Evolutionary conservation across 1,139 yeast species (phyloP), one percentile per base, ranked within the genome.

Genomic region (Pneumocystis jirovecii): DNA sequence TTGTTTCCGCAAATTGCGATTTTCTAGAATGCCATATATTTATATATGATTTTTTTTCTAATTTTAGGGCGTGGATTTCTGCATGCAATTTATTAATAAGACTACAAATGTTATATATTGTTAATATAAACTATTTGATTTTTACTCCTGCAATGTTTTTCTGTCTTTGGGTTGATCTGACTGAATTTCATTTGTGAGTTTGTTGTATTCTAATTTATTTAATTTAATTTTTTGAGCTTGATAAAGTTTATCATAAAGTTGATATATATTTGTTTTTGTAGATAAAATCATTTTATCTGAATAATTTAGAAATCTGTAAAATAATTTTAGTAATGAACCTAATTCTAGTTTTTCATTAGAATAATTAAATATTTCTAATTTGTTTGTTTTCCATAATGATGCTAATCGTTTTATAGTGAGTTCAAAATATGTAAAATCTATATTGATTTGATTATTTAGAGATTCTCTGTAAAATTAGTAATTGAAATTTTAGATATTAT

Each of bases 11-110:
- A 60, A 73, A 73, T 63, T 70, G 70, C 29, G 66, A 70, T 40
- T 70, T 66, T 6, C 75, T 68, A 17, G 68, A 68, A 19, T 68
- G 66, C 75, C 76, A 72, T 19, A 66, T 66, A 31, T 65, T 65
- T 44, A 70, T 69, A 62, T 69, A 69, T 61, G 64, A 66, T 15
- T 66, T 68, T 64, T 66, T 68, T 62, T 70, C 72, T 17, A 65
- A 65, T 64, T 72, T 72, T 60, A 75, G 68, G 50, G 70, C 74
- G 8, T 64, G 67, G 37, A 74, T 73, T 61, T 74, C 76, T 29
- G 69, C 68, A 37, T 66, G 67, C 19, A 74, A 68, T 10, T 69
- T 63, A 17, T 68, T 70, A 56, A 71, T 71, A 4, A 60, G 61
- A 60, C 45, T 60, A 42, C 10, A 39, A 10, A 31, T 34, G 40